phyloP scores from a whole-genome alignment of 164 flowering plant genomes.

The Piper betle region DNA sequence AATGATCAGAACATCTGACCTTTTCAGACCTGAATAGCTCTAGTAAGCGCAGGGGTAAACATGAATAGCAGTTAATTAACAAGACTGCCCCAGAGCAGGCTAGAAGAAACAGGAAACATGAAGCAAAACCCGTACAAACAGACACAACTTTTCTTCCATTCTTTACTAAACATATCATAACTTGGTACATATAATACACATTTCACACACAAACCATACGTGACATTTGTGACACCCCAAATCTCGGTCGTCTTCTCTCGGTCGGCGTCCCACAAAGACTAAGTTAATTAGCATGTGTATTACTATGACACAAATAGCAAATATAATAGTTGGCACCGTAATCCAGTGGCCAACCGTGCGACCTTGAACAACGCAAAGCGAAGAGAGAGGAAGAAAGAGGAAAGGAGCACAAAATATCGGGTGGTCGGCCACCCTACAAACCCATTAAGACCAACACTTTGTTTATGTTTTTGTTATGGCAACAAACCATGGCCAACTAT shows the following conservation, averaged over 20 bases:
- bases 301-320: no score
- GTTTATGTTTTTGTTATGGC: no score
- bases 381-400: neutral
- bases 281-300: neutral
- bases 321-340: neutral
- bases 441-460: neutral
- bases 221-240: no score
- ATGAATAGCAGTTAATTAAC: no score
- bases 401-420: neutral
- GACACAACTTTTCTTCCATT: neutral
- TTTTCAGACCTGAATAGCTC: neutral
- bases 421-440: constrained; percentile 2
- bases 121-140: neutral
- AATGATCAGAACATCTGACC: no score
- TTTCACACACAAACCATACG: no score
- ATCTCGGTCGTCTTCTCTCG: no score
- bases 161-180: no score
- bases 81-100: neutral
- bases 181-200: no score
- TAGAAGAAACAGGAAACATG: neutral
- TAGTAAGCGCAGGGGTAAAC: neutral
- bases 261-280: neutral
- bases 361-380: neutral
- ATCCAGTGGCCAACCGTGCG: constrained; percentile 2
- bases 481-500: neutral